These are phyloP conservation scores for Leersia perrieri DNA, from an alignment of 176 grass and related monocot species.

Conservation along the genomic window DNA sequence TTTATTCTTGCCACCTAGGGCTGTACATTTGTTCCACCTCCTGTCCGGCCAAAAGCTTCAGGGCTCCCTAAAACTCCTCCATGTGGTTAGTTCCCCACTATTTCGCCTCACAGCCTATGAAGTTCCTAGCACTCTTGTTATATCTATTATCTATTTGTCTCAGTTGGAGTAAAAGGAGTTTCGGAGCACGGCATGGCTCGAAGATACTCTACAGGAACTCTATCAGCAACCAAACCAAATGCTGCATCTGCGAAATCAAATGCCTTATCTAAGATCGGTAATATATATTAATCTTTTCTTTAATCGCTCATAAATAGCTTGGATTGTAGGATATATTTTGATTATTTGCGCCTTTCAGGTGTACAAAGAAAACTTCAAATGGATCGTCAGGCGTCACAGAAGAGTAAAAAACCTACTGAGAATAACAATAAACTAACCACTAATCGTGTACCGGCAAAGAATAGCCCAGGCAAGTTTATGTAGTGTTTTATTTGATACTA, in stretches of 20 bases:
- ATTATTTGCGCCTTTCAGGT: constrained; percentile 43
- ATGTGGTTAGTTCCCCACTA: constrained; percentile 57
- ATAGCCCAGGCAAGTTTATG: constrained; percentile 62
- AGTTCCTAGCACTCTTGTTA: constrained; percentile 1
- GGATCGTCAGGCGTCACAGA: constrained; percentile 60
- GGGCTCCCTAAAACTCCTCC: constrained; percentile 72
- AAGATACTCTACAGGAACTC: constrained; percentile 62
- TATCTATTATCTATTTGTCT: constrained; percentile 27
- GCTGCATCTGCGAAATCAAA: constrained; percentile 40
- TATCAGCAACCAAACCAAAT: constrained; percentile 45
- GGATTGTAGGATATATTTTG: not conserved
- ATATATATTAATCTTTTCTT: constrained; percentile 23
- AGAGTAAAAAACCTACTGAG: constrained; percentile 51
- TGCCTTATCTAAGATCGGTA: constrained; percentile 51
- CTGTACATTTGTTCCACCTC: constrained; percentile 46
- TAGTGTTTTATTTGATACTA: not conserved
- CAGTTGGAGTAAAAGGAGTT: constrained; percentile 59
- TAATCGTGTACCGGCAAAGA: constrained; percentile 56
- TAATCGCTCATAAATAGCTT: not conserved
- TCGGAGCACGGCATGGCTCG: constrained; percentile 41
- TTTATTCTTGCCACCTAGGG: constrained; percentile 29
- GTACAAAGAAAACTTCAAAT: constrained; percentile 93
- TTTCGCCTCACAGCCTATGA: not conserved
- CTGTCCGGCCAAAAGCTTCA: constrained; percentile 57
- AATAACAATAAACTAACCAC: constrained; percentile 54